Evolutionary conservation across 202 grass and related monocot genomes (phyloP), one percentile per base, ranked within the genome.

Genomic region (Panicum virgatum): DNA sequence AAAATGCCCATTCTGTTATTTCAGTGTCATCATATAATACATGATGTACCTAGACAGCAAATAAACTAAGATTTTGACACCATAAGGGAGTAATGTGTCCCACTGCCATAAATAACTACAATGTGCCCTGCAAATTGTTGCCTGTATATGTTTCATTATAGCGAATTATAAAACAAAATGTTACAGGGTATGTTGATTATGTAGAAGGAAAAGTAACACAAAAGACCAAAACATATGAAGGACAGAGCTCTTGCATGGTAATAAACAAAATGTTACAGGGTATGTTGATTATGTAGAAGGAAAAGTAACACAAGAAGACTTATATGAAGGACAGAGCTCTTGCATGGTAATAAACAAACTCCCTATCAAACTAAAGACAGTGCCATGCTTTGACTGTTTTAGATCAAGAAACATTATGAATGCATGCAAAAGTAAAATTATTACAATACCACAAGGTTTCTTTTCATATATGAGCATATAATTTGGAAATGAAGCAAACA

Each of bases 1-100:
- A 80, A 39, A 73, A 84, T 26, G 39, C 0, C 6, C 16, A 59
- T 82, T 73, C 10, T 66, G 69, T 74, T 81, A 85, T 48, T 85
- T 25, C 63, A 71, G 57, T 80, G 13, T 23, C 22, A 84, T 48
- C 69, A 60, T 48, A 88, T 50, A 62, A 70, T 53, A 80, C 42
- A 19, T 73, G 27, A 47, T 48, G 63, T 13, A 50, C 4, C 0
- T 62, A 70, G 7, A 56, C 7, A 76, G 42, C 23, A 80, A 75
- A 37, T n/a, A n/a, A n/a, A n/a, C n/a, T n/a, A n/a, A n/a, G n/a
- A n/a, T n/a, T n/a, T n/a, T n/a, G n/a, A n/a, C n/a, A n/a, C n/a
- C n/a, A n/a, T n/a, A n/a, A n/a, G n/a, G n/a, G n/a, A n/a, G n/a
- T n/a, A n/a, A n/a, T n/a, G n/a, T n/a, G n/a, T n/a, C n/a, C n/a